Conservation (phyloP, 2,329 filamentous ascomycete species). For the Rhynchosporium secalis region DNA sequence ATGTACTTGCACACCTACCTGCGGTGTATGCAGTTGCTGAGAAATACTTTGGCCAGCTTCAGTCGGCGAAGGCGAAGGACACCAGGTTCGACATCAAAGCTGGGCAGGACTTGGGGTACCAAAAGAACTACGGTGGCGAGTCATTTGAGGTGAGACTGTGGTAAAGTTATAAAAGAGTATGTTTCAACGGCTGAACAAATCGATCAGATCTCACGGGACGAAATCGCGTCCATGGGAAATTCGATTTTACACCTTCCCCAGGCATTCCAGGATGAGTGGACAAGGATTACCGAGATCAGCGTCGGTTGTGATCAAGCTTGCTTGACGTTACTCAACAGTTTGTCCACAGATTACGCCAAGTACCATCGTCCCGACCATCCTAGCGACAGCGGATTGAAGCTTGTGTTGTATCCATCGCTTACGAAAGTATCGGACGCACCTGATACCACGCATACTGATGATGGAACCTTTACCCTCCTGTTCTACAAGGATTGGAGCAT, state of each 20-base stretch:
- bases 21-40: constrained; percentile 21
- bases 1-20: constrained; percentile 23
- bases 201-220: constrained; percentile 27
- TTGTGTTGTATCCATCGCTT: constrained; percentile 29
- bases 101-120: constrained; percentile 28
- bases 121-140: constrained; percentile 23
- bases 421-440: constrained; percentile 20
- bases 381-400: constrained; percentile 32
- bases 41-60: constrained; percentile 26
- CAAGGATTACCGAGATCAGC: constrained; percentile 23
- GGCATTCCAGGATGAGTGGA: constrained; percentile 23
- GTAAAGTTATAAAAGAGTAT: not conserved
- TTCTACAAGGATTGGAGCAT: constrained; percentile 32
- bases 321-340: constrained; percentile 25
- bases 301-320: constrained; percentile 26
- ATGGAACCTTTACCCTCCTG: constrained; percentile 34
- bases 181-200: constrained; percentile 13
- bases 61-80: constrained; percentile 25
- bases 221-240: constrained; percentile 15
- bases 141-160: constrained; percentile 24
- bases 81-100: constrained; percentile 27
- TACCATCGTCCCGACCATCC: constrained; percentile 28
- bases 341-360: constrained; percentile 22
- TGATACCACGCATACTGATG: constrained; percentile 33
- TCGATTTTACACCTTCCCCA: constrained; percentile 18